Percentiles rank a stretch among this genome's conserved stretches.
Conservation (phyloP, 164 flowering plant genomes). For the Litsea cubeba region DNA sequence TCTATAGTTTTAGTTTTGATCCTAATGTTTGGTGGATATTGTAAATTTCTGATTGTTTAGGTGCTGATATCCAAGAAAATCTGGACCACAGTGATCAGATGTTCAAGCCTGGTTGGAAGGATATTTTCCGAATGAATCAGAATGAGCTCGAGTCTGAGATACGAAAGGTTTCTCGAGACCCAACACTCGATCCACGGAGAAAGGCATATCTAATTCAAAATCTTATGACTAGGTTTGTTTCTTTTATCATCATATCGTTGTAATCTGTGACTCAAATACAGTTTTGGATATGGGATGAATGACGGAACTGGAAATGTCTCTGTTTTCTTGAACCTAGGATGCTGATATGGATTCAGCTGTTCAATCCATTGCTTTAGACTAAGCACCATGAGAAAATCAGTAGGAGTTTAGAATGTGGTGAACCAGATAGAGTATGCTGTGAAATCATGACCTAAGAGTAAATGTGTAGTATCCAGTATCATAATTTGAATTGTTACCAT, state of each 20-base stretch:
- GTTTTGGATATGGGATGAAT: neutral
- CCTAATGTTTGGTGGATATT: neutral
- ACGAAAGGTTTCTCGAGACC: conserved; percentile 75
- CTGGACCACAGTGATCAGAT: conserved; percentile 55
- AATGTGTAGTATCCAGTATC: neutral
- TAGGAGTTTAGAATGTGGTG: too few relatives aligned
- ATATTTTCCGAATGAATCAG: conserved; percentile 89
- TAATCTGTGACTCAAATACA: too few relatives aligned
- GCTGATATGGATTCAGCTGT: neutral
- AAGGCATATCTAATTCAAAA: conserved; percentile 85
- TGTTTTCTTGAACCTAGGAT: neutral
- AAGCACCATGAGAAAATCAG: neutral
- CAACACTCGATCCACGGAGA: conserved; percentile 88
- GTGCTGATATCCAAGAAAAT: conserved; percentile 44
- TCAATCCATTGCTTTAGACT: neutral
- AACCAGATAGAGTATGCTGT: too few relatives aligned
- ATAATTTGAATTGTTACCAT: too few relatives aligned
- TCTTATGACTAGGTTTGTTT: conserved; percentile 83
- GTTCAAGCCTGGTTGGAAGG: conserved; percentile 98
- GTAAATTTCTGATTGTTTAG: conserved; percentile 22
- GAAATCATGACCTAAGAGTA: too few relatives aligned
- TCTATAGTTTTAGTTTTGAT: neutral
- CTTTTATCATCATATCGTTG: neutral
- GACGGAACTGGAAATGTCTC: neutral
- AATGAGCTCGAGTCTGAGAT: conserved; percentile 93